Evolutionary conservation across 495 filamentous ascomycete genomes (phyloP), one percentile per base, ranked within the genome.

Genomic region (Haplographium delicatum): DNA sequence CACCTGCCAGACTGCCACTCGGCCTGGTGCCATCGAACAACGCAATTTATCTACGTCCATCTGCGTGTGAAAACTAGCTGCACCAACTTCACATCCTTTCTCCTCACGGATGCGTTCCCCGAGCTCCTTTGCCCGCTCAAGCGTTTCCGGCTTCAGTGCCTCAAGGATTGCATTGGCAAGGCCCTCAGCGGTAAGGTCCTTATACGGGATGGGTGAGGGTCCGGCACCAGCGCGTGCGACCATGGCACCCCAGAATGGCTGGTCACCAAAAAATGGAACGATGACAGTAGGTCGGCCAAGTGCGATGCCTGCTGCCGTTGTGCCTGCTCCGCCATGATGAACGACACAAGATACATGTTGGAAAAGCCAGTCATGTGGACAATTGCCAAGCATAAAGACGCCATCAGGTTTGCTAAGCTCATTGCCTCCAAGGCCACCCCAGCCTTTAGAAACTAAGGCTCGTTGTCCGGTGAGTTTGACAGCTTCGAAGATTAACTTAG

Each of bases 331-430:
- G 9, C 81, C 81, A 52, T 85, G 81, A 48, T 83, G 81, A 5
- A 85, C 72, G 18, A 80, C 78, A 4, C 74, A 75, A 19, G 67
- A 64, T 6, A 84, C 74, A 9, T 68, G 67, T 7, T 79, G 72
- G 43, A 85, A 84, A 13, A 85, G 68, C 81, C 81, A 85, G 64
- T 85, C 81, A 72, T 80, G 79, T 1, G 86, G 86, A 44, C 74
- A 72, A 52, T 84, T 81, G 27, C 79, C 82, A 11, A 84, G 72
- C 66, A 85, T 67, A 56, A 72, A 78, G 15, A 84, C 67, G 25
- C 74, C 72, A 13, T 52, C 42, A 1, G 42, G 50, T 3, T 79
- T 72, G 0, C 80, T 75, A 16, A 39, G 78, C 0, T 75, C 22
- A 44, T 75, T 63, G 47, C 60, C 63, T 5, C 80, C 80, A 0